A percentile compares a stretch with the other conserved stretches of the same genome.
phyloP scores from a whole-genome alignment of 1,284 basidiomycete species.

The Sporisorium scitamineum region DNA sequence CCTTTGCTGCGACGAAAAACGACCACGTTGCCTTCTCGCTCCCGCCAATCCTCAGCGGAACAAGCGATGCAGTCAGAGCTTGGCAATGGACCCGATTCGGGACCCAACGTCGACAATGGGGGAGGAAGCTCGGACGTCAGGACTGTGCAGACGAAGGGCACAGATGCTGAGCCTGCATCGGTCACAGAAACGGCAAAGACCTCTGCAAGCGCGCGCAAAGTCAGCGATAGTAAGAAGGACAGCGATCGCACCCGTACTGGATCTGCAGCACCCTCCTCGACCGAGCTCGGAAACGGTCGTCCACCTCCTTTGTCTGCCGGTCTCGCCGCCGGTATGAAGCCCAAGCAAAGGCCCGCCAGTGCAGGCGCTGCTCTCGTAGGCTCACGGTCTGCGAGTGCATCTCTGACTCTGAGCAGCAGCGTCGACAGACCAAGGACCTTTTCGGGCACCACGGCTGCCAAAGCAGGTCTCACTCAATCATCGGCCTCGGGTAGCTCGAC shows the following conservation, averaged over 20 bases:
- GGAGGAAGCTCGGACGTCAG: background rate
- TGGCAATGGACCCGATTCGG: background rate
- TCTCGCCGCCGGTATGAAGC: constrained; percentile 41
- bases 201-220: background rate
- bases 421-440: constrained; percentile 26
- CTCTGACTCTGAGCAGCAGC: background rate
- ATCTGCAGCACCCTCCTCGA: constrained; percentile 9
- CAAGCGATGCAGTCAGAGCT: constrained; percentile 13
- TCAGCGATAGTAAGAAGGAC: background rate
- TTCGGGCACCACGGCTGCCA: constrained; percentile 33
- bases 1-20: constrained; percentile 36
- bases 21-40: constrained; percentile 31
- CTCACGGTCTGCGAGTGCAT: constrained; percentile 13
- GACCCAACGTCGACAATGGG: background rate
- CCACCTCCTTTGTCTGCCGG: constrained; percentile 9
- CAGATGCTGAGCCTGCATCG: background rate
- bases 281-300: constrained; percentile 22
- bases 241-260: background rate
- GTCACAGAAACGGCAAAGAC: background rate
- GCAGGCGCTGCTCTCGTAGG: constrained; percentile 18
- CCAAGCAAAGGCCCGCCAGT: constrained; percentile 41
- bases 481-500: constrained; percentile 1
- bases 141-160: too few relatives aligned
- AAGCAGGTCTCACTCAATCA: constrained; percentile 21
- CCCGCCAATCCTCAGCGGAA: constrained; percentile 46